Conservation (phyloP, 495 filamentous ascomycete genomes). For the Polyplosphaeria fusca region DNA sequence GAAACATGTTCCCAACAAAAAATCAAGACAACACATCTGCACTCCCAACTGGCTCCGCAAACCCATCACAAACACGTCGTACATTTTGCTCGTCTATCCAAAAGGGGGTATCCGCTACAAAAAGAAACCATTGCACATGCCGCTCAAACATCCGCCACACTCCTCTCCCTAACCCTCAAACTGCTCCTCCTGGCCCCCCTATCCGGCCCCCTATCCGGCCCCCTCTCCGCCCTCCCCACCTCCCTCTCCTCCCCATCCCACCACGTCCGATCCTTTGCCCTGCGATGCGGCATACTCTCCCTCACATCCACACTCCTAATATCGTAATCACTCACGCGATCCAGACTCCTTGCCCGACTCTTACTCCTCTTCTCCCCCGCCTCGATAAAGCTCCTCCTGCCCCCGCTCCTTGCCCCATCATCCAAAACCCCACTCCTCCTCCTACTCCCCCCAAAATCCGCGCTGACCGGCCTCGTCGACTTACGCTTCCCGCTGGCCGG, state of each 20-base stretch:
- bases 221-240: not conserved
- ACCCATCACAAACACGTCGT: too few species aligned
- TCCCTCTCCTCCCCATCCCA: slow-evolving; percentile 15
- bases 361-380: slow-evolving; percentile 7
- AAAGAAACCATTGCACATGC: not conserved
- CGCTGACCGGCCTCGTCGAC: not conserved
- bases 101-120: slow-evolving; percentile 1
- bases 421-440: not conserved
- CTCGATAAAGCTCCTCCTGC: slow-evolving; percentile 12
- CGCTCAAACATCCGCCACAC: not conserved
- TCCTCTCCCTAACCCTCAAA: not conserved
- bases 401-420: not conserved
- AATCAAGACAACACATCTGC: too few species aligned
- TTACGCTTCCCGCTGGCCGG: slow-evolving; percentile 14
- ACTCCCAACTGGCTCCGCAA: too few species aligned
- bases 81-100: too few species aligned
- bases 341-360: slow-evolving; percentile 21
- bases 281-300: slow-evolving; percentile 26
- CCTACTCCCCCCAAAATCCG: not conserved
- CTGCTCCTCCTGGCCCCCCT: slow-evolving; percentile 29
- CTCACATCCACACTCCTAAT: too few species aligned
- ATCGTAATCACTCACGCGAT: slow-evolving; percentile 19
- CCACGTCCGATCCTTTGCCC: slow-evolving; percentile 28
- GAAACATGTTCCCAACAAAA: too few species aligned
- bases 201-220: not conserved